phyloP scores from a whole-genome alignment of 2,329 filamentous ascomycete genomes.

The Ustulina deusta region DNA sequence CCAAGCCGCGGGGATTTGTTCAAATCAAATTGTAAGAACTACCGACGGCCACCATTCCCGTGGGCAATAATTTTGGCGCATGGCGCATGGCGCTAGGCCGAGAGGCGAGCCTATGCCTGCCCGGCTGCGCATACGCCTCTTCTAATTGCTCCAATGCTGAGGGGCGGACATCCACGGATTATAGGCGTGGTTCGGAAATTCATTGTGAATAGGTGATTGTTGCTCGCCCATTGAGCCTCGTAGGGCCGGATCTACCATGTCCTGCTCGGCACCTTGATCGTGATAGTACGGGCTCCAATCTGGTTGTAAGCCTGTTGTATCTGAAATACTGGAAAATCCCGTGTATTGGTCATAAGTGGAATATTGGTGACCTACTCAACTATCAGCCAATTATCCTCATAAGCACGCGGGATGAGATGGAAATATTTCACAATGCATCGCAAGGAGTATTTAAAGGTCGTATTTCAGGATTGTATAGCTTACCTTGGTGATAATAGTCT shows the following conservation, averaged over 20 bases:
- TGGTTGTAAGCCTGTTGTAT: constrained; percentile 41
- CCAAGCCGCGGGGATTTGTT: constrained; percentile 29
- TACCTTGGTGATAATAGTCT: constrained; percentile 48
- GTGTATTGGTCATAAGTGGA: constrained; percentile 46
- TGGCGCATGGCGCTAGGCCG: constrained; percentile 7
- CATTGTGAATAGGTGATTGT: constrained; percentile 44
- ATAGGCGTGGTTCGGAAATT: constrained; percentile 45
- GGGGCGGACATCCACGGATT: constrained; percentile 47
- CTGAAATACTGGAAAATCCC: constrained; percentile 43
- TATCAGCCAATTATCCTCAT: constrained; percentile 38
- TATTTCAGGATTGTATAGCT: constrained; percentile 35
- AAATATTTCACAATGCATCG: constrained; percentile 3
- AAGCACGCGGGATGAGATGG: background rate
- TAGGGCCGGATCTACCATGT: constrained; percentile 49
- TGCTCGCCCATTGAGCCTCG: constrained; percentile 46
- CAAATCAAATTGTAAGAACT: constrained; percentile 31
- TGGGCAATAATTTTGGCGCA: constrained; percentile 25
- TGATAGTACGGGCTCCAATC: constrained; percentile 47
- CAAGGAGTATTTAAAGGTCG: background rate
- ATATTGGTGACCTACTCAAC: constrained; percentile 47
- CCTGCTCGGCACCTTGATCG: constrained; percentile 44
- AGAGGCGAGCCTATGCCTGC: constrained; percentile 12
- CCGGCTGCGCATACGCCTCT: constrained; percentile 21
- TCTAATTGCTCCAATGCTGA: constrained; percentile 49
- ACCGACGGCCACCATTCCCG: constrained; percentile 26